Evolutionary conservation across 2,329 filamentous ascomycete species (phyloP), one percentile per base, ranked within the genome.

Genomic region (Raffaelea ambrosiae): DNA sequence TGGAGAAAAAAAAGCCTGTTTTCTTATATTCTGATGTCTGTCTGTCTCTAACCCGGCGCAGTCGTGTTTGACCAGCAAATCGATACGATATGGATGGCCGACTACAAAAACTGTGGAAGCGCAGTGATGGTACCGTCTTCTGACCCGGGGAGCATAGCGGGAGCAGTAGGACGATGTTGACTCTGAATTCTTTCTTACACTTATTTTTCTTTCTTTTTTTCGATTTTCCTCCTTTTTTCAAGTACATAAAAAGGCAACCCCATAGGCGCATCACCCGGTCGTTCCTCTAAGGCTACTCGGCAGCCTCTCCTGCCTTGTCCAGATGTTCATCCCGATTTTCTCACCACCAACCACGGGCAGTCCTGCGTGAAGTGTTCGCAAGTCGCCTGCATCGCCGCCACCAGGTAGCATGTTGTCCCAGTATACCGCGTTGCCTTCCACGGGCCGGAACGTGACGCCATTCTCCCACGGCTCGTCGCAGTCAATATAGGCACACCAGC

Each of bases 311-410:
- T 73, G 64, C 38, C 71, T 61, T 35, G 71, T 74, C 70, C 71
- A 75, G 33, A 74, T 73, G 49, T 74, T 74, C 69, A 74, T 71
- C 11, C 71, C 72, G 48, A 73, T 65, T 59, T 75, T 74, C 36
- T 63, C 63, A 7, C 72, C 72, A 29, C 58, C 61, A 5, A 65
- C 66, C 3, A 74, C 68, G 1, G 70, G 69, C 51, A 74, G 48
- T 2, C 71, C 71, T 0, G 70, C 70, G 55, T 74, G 72, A 51
- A 73, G 51, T 29, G 66, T 71, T 36, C 67, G 61, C 50, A 64
- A 58, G 47, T 73, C 69, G 1, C 72, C 70, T 0, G 54, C 54
- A 14, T 68, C 66, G 22, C 66, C 60, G 11, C 66, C 65, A 19
- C 67, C 62, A 2, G 59, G 54, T 14, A 61, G 53, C 53, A 74